Percentiles rank a stretch among this genome's conserved stretches.
Evolutionary conservation across 2,329 filamentous ascomycete genomes (phyloP).

Genomic region (Metarhizium album): DNA sequence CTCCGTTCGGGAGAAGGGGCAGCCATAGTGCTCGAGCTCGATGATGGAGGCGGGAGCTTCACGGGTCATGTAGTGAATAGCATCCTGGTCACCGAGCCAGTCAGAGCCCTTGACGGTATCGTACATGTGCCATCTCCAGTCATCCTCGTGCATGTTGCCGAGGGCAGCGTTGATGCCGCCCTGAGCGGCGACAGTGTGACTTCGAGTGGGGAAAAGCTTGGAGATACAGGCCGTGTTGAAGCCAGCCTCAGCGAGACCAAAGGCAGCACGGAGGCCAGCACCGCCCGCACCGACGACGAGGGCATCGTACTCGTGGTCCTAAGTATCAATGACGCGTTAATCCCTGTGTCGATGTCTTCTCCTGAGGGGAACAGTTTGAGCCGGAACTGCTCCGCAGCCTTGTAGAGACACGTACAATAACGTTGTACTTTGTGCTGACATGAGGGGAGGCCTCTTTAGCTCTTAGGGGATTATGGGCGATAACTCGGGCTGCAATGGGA

Average conservation of each 20-base stretch:
- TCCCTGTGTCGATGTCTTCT: conserved; percentile 31
- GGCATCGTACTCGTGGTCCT: conserved; percentile 98
- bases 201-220: conserved; percentile 78
- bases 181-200: conserved; percentile 72
- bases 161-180: conserved; percentile 83
- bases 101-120: conserved; percentile 96
- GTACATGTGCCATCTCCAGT: conserved; percentile 99
- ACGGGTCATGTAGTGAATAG: conserved; percentile 97
- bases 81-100: conserved; percentile 95
- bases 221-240: conserved; percentile 85
- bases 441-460: conserved; percentile 88
- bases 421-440: conserved; percentile 82
- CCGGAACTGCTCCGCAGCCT: neutral
- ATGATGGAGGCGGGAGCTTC: conserved; percentile 87
- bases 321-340: conserved; percentile 10
- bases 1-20: conserved; percentile 91
- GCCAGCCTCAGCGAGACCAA: conserved; percentile 77
- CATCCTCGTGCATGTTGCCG: conserved; percentile 95
- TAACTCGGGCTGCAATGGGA: conserved; percentile 57
- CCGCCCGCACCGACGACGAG: conserved; percentile 83
- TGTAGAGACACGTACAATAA: conserved; percentile 57
- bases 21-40: conserved; percentile 95
- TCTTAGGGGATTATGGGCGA: conserved; percentile 74
- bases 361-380: neutral
- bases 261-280: conserved; percentile 70